A percentile compares a stretch with the other conserved stretches of the same genome.
These are phyloP conservation scores for Saccharomyces hybrid DNA, from an alignment of 1,139 yeast genomes.

Conservation along the genomic window DNA sequence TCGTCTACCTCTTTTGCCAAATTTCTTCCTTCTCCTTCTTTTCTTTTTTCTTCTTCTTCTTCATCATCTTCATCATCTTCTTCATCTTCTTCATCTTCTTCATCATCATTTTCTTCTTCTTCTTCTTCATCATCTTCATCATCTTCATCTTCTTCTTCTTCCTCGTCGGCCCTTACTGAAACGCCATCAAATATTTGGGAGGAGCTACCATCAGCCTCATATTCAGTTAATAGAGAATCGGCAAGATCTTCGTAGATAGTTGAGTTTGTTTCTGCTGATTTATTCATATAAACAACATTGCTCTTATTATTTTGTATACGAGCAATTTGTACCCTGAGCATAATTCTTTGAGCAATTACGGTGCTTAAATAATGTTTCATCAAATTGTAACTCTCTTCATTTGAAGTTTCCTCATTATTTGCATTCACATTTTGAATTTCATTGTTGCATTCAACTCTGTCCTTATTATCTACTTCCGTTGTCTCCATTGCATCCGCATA, in stretches of 20 bases:
- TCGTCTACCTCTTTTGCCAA: constrained; percentile 4
- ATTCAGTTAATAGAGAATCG: constrained; percentile 18
- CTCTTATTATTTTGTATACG: constrained; percentile 13
- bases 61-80: constrained; percentile 4
- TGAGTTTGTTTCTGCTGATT: constrained; percentile 3
- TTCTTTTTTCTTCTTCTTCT: constrained; percentile 2
- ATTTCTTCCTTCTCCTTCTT: constrained; percentile 3
- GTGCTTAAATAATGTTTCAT: constrained; percentile 22
- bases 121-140: background rate
- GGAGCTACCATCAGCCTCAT: constrained; percentile 10
- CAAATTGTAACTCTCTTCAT: constrained; percentile 1
- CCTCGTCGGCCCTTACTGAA: background rate
- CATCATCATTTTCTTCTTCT: constrained; percentile 5
- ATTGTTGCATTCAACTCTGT: background rate
- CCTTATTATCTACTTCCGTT: background rate
- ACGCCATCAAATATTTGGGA: constrained; percentile 1
- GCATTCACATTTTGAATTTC: background rate
- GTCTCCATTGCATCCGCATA: constrained; percentile 1
- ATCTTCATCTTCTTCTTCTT: constrained; percentile 6
- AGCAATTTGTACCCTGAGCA: constrained; percentile 22
- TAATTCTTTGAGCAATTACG: constrained; percentile 23
- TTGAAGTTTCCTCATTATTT: constrained; percentile 6
- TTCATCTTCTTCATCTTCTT: constrained; percentile 2
- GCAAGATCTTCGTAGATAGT: constrained; percentile 14
- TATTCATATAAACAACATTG: background rate